Evolutionary conservation across 108 stramenopile genomes (phyloP), one percentile per base, ranked within the genome.

Genomic region (Schizochytrium sp.): DNA sequence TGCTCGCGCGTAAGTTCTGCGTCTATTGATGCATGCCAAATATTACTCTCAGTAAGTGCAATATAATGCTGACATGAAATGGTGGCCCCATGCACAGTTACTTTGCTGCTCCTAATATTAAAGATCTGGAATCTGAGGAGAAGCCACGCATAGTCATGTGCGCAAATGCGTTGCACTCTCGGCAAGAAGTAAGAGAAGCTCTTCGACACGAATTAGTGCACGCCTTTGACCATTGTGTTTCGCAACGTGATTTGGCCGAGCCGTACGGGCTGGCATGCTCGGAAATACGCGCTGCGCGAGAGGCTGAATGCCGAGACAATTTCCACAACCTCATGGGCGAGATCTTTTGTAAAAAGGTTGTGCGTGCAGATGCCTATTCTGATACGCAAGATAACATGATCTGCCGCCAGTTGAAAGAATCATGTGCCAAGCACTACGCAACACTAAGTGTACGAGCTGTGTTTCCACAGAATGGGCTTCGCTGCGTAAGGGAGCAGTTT

Each of bases 171-270:
- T 40, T 83, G 1, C 76, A 38, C 3, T 55, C 47, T 40, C 47
- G 53, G n/a, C 50, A 40, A 2, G 50, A 83, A 28, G n/a, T 83
- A n/a, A 47, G 76, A 5, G 76, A 83, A 28, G 76, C 76, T 17
- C 40, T 83, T 10, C 47, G 50, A 12, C 76, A 83, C 76, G 76
- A 83, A 53, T n/a, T 83, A n/a, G 76, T 83, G 10, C 76, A 83
- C 47, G 76, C 76, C 2, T 83, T 83, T 28, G 76, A 83, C 76
- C 76, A 83, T 28, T 83, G 76, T 53, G 76, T 83, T 10, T 55
- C 76, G 5, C 47, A 53, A 40, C 76, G 76, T 5, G 76, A 83
- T 42, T 40, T 83, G 7, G 53, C 76, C 45, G 76, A 83, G 13
- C 28, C 17, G 10, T 13, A 42, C 0, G 76, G 53, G n/a, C 28